Evolutionary conservation across 306 rosid species (phyloP).

Genomic region (Rosa rugosa): DNA sequence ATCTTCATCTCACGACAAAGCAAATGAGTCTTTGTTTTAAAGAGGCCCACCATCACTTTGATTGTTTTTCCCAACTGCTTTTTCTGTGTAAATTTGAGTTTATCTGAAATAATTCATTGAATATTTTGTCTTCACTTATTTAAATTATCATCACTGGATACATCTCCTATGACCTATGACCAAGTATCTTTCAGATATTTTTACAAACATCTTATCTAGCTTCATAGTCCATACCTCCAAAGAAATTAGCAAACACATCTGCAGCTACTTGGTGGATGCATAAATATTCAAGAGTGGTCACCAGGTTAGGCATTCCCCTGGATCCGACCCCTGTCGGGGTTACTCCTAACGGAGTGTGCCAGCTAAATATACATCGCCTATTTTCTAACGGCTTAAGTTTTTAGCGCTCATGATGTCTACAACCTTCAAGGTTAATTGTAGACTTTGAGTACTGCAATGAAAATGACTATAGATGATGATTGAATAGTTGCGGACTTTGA

Average conservation of each 20-base stretch:
- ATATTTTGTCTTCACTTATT: neutral
- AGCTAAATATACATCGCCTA: too few relatives aligned
- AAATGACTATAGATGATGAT: neutral
- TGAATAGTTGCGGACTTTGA: neutral
- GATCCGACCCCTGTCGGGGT: neutral
- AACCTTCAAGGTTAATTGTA: neutral
- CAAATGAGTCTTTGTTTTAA: neutral
- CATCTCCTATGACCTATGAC: too few relatives aligned
- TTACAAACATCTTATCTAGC: too few relatives aligned
- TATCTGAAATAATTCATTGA: neutral
- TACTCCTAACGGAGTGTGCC: too few relatives aligned
- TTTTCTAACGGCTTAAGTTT: neutral
- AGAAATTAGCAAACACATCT: neutral
- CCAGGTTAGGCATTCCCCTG: neutral
- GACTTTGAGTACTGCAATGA: neutral
- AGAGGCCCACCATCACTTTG: neutral
- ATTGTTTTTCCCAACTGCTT: neutral
- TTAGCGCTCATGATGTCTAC: neutral
- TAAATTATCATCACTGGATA: neutral
- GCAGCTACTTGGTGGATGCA: neutral
- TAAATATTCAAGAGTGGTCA: neutral
- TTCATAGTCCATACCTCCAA: neutral
- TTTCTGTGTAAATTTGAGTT: neutral
- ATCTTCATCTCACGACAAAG: conserved; percentile 3
- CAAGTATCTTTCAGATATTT: too few relatives aligned